Evolutionary conservation across 2,329 filamentous ascomycete species (phyloP).

Genomic region (Gliomastix tumulicola): DNA sequence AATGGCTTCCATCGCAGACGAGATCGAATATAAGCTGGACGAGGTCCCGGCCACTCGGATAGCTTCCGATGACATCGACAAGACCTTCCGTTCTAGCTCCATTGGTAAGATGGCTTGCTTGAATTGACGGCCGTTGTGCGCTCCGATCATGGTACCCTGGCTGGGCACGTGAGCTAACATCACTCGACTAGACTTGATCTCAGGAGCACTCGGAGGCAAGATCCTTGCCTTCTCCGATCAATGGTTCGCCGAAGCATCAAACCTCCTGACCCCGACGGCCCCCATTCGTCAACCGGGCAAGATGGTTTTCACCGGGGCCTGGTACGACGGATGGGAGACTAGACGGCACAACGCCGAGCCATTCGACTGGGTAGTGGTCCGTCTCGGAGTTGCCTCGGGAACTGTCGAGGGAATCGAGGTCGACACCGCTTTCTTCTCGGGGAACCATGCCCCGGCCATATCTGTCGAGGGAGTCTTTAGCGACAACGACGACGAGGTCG

Average conservation of each 20-base stretch:
- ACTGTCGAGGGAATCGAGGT: conserved; percentile 69
- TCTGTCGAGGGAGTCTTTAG: conserved; percentile 72
- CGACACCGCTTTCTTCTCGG: conserved; percentile 75
- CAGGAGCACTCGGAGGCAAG: conserved; percentile 53
- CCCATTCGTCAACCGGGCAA: conserved; percentile 58
- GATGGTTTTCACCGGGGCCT: conserved; percentile 63
- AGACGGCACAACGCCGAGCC: conserved; percentile 56
- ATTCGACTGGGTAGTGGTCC: conserved; percentile 62
- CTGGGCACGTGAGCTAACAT: too few relatives aligned
- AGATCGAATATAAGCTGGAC: conserved; percentile 50
- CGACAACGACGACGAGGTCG: conserved; percentile 55
- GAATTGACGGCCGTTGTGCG: too few relatives aligned
- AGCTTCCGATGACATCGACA: conserved; percentile 48
- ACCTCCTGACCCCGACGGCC: conserved; percentile 56
- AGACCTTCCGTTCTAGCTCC: conserved; percentile 52
- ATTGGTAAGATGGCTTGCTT: conserved; percentile 59
- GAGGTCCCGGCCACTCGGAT: conserved; percentile 41
- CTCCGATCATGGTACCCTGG: too few relatives aligned
- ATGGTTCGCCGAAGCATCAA: conserved; percentile 61
- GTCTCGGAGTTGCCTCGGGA: conserved; percentile 63
- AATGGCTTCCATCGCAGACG: conserved; percentile 31
- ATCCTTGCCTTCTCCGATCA: conserved; percentile 60
- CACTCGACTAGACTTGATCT: conserved; percentile 50
- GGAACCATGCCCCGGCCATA: conserved; percentile 75
- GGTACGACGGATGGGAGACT: conserved; percentile 68